phyloP scores from a whole-genome alignment of 257 asterid species.

The Nyctanthes arbortristis region DNA sequence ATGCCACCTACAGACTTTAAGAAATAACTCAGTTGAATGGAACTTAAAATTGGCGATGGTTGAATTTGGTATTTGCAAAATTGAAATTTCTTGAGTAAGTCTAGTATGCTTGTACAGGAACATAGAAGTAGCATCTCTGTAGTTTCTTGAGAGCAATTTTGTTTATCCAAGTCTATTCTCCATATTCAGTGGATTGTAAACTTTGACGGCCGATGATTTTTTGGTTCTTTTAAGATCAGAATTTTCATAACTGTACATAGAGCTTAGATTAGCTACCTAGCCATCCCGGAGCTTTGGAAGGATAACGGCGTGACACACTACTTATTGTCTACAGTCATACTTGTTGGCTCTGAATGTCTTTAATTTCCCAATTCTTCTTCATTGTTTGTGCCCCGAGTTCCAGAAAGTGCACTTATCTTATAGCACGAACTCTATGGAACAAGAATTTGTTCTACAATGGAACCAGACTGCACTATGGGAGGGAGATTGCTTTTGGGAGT shows the following conservation, averaged over 20 bases:
- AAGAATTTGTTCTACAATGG: too few relatives aligned
- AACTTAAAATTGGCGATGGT: neutral
- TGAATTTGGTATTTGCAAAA: neutral
- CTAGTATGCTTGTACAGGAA: neutral
- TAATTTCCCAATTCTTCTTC: neutral
- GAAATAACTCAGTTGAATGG: constrained; percentile 14
- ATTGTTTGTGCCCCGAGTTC: neutral
- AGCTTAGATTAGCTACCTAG: too few relatives aligned
- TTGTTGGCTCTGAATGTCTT: neutral
- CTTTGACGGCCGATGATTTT: neutral
- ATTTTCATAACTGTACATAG: neutral
- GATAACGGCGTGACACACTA: neutral
- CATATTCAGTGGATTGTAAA: neutral
- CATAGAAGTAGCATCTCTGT: neutral
- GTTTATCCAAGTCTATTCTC: neutral
- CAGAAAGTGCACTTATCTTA: too few relatives aligned
- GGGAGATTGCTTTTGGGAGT: too few relatives aligned
- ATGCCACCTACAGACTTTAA: constrained; percentile 75
- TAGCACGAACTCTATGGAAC: too few relatives aligned
- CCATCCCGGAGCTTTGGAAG: neutral
- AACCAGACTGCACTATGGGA: too few relatives aligned
- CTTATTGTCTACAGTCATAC: neutral
- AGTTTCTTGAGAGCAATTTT: neutral
- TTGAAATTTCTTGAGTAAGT: neutral
- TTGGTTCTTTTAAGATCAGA: neutral